Conservation (phyloP, 2,329 filamentous ascomycete genomes). For the Botrytis squamosa region DNA sequence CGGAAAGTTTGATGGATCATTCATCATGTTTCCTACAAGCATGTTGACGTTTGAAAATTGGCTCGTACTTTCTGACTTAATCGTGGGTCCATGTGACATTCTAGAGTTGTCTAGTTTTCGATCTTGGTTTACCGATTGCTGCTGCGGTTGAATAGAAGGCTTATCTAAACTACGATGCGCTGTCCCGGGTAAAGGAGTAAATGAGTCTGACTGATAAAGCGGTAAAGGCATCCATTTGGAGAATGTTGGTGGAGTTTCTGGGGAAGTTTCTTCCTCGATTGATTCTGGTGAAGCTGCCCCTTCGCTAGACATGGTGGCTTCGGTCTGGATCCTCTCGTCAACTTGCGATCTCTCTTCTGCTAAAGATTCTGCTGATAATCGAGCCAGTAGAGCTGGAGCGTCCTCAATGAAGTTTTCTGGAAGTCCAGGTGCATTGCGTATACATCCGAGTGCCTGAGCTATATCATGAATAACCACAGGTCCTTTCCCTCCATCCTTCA, state of each 20-base stretch:
- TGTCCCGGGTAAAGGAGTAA: neutral
- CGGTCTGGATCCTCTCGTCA: neutral
- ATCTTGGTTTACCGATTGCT: neutral
- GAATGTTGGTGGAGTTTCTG: neutral
- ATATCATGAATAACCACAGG: slow-evolving; percentile 15
- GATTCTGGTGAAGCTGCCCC: neutral
- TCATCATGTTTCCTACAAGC: neutral
- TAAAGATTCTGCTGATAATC: neutral
- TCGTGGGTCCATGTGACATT: neutral
- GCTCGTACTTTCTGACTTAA: neutral
- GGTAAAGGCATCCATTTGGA: neutral
- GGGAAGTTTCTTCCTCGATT: neutral
- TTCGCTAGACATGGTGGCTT: neutral
- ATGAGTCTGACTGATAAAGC: neutral
- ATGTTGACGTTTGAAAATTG: neutral
- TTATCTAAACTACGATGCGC: neutral
- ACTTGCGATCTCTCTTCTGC: neutral
- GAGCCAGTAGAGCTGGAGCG: neutral
- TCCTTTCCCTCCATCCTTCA: slow-evolving; percentile 15
- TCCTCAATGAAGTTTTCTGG: slow-evolving; percentile 1
- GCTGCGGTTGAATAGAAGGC: neutral
- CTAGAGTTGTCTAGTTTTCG: neutral
- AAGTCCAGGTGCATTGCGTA: slow-evolving; percentile 10
- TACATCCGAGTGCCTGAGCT: slow-evolving; percentile 12
- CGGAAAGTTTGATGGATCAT: neutral